phyloP scores from a whole-genome alignment of 805 yeast genomes.

The Ogataea paraovalis region DNA sequence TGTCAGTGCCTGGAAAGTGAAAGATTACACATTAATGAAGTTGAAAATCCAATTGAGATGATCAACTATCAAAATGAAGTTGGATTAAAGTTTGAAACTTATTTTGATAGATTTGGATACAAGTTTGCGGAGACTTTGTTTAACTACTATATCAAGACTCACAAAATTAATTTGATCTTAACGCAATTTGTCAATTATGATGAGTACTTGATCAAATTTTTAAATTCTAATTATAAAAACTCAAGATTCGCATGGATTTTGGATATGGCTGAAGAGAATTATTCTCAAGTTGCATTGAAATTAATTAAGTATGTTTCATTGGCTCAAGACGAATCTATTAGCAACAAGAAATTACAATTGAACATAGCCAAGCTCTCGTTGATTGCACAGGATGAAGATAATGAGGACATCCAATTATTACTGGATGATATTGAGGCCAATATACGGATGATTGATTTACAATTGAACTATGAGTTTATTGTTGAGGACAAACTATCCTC shows the following conservation, averaged over 20 bases:
- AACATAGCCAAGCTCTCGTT: slow-evolving; percentile 71
- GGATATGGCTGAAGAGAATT: slow-evolving; percentile 50
- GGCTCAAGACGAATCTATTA: slow-evolving; percentile 38
- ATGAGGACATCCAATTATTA: slow-evolving; percentile 21
- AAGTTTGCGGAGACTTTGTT: slow-evolving; percentile 65
- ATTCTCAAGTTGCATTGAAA: slow-evolving; percentile 44
- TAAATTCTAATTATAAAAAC: slow-evolving; percentile 40
- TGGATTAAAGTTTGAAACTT: slow-evolving; percentile 37
- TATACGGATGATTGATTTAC: slow-evolving; percentile 18
- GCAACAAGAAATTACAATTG: slow-evolving; percentile 50
- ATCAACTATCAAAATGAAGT: slow-evolving; percentile 19
- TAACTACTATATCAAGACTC: slow-evolving; percentile 49
- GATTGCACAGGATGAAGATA: slow-evolving; percentile 36
- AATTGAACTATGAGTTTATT: slow-evolving; percentile 28
- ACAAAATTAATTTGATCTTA: slow-evolving; percentile 51
- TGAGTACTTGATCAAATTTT: slow-evolving; percentile 46
- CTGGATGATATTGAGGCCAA: slow-evolving; percentile 47
- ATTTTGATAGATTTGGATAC: slow-evolving; percentile 61
- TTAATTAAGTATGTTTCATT: slow-evolving; percentile 39
- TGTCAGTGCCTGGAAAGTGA: slow-evolving; percentile 49
- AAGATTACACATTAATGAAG: slow-evolving; percentile 33
- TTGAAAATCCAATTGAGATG: slow-evolving; percentile 27
- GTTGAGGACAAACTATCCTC: slow-evolving; percentile 22
- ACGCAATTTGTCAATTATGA: slow-evolving; percentile 53
- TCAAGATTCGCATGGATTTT: slow-evolving; percentile 70